These are phyloP conservation scores for Chlorella sp. DNA, from an alignment of 139 green algal genomes.

Conservation along the genomic window DNA sequence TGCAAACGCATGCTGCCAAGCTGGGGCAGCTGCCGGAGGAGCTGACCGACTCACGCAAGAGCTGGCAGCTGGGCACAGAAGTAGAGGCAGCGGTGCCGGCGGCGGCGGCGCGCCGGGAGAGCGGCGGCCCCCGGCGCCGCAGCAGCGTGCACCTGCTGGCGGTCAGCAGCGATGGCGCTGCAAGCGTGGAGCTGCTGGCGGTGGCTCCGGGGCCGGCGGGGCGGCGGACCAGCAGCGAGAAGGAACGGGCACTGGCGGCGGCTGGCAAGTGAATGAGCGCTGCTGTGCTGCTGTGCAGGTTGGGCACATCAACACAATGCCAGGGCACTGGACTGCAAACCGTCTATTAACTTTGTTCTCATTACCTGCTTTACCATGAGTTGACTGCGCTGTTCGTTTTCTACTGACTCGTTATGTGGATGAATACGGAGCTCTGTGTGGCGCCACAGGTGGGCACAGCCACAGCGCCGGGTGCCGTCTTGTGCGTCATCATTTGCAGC, in stretches of 20 bases:
- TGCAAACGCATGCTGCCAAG: neutral
- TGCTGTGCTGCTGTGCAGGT: too few relatives aligned
- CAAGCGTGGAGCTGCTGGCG: neutral
- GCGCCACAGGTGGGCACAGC: too few relatives aligned
- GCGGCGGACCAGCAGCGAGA: slow-evolving; percentile 14
- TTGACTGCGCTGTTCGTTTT: too few relatives aligned
- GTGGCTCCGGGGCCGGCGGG: neutral
- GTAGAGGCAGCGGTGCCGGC: neutral
- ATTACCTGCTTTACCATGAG: too few relatives aligned
- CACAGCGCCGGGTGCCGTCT: too few relatives aligned
- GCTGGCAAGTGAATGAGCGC: neutral
- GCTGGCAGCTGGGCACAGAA: slow-evolving; percentile 2
- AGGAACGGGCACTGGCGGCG: neutral
- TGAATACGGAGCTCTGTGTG: too few relatives aligned
- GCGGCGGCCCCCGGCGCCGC: neutral
- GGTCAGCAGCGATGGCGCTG: neutral
- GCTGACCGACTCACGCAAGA: neutral
- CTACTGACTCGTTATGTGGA: too few relatives aligned
- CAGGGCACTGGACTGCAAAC: too few relatives aligned
- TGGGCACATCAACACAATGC: too few relatives aligned
- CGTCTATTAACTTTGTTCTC: too few relatives aligned
- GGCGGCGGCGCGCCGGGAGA: neutral
- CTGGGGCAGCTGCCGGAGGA: neutral
- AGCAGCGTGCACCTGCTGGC: neutral
- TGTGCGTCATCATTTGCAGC: too few relatives aligned